Base-by-base conservation (phyloP, 257 asterid species). In the Solanum paucissectum region DNA sequence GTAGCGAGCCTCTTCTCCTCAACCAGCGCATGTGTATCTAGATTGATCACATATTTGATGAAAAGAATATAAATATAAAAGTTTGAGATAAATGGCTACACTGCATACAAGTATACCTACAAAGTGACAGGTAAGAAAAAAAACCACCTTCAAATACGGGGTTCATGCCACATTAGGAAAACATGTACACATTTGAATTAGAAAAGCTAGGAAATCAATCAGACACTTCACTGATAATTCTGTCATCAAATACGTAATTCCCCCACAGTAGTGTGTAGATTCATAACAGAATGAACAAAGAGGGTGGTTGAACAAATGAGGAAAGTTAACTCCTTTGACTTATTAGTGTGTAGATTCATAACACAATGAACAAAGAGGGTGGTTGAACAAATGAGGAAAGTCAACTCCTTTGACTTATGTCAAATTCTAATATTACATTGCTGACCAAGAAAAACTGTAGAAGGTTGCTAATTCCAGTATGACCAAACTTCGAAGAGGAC, bases 1-100 rank as follows among this genome's bases (percentile, higher is more conserved):
- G 97, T 94, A 18, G 98, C 98, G 32, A 92, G 91, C 83, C 89
- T 92, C 94, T 90, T 95, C 90, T 92, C 96, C 91, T 95, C 98
- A 36, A 87, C 49, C 85, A 92, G 93, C 21, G 91, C 91, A 58
- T 93, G 90, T 83, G 90, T 79, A 42, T 92, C 99, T 95, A 93
- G 82, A 88, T 72, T 55, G 52, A 23, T 71, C 86, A 74, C 1
- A 75, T 32, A 58, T 23, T 18, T 12, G 55, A 37, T 79, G 36
- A 88, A 5, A 13, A 14, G 25, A 42, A 25, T 40, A 72, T 37
- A 77, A 68, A 25, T 27, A 46, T 40, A 32, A 29, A 42, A 55
- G 13, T 60, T 37, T 88, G 83, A 92, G 87, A 79, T 52, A 27
- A 52, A 75, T 66, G 83, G 75, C 55, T 11, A 71, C 64, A 49